A percentile compares a stretch with the other conserved stretches of the same genome.
Evolutionary conservation across 768 basidiomycete species (phyloP).

Genomic region (Russula griseocarnosa): DNA sequence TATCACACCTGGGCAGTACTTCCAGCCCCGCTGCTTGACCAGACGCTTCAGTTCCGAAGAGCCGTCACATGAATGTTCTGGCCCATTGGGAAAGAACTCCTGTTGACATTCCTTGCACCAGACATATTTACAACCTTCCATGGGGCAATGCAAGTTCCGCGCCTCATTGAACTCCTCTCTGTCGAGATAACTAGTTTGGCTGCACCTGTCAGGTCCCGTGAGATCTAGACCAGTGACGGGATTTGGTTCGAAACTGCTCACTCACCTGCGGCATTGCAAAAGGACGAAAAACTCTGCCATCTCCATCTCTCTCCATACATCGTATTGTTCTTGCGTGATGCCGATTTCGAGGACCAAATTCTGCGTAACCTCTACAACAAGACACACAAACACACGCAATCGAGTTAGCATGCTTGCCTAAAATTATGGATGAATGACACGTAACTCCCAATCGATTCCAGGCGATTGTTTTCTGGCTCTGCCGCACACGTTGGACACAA

Average conservation of each 20-base stretch:
- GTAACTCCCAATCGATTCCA: conserved; percentile 35
- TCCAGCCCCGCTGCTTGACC: conserved; percentile 35
- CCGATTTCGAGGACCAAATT: conserved; percentile 44
- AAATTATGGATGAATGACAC: conserved; percentile 12
- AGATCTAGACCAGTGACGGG: neutral
- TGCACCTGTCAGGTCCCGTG: conserved; percentile 18
- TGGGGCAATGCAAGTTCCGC: conserved; percentile 31
- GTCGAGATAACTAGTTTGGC: conserved; percentile 30
- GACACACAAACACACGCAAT: too few species aligned
- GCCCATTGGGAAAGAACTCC: conserved; percentile 28
- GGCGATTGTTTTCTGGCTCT: conserved; percentile 13
- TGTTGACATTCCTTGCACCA: conserved; percentile 38
- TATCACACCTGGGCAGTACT: conserved; percentile 34
- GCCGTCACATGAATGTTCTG: conserved; percentile 35
- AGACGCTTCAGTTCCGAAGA: conserved; percentile 33
- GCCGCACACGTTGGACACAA: conserved; percentile 54
- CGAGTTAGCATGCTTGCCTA: neutral
- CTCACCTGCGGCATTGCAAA: conserved; percentile 50
- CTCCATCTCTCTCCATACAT: conserved; percentile 45
- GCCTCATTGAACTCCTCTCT: conserved; percentile 30
- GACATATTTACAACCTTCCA: conserved; percentile 31
- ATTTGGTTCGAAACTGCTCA: neutral
- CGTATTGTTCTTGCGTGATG: conserved; percentile 41
- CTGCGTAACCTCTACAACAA: conserved; percentile 9
- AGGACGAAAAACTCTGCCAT: conserved; percentile 43